Evolutionary conservation across 495 filamentous ascomycete genomes (phyloP).

Genomic region (Aspergillus nidulans): DNA sequence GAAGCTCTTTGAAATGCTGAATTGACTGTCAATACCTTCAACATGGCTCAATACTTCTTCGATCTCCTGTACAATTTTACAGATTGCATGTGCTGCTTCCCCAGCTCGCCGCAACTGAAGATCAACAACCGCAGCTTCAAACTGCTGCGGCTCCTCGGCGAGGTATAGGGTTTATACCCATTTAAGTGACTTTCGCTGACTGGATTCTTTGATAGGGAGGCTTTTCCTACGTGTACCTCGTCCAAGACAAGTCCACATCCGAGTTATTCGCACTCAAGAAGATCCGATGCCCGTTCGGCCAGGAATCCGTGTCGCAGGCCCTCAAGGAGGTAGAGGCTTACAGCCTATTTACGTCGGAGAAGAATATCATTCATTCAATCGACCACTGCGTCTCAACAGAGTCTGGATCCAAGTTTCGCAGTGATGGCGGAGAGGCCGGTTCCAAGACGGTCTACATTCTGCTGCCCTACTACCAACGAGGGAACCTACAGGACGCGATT

Average conservation of each 20-base stretch:
- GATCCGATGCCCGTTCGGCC: conserved; percentile 94
- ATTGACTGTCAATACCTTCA: conserved; percentile 3
- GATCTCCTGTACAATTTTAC: conserved; percentile 87
- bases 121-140: conserved; percentile 96
- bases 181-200: neutral
- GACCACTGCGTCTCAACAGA: conserved; percentile 73
- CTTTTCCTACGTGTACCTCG: conserved; percentile 98
- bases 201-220: conserved; percentile 59
- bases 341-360: conserved; percentile 74
- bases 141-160: conserved; percentile 85
- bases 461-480: conserved; percentile 88
- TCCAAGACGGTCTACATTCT: conserved; percentile 95
- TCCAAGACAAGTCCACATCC: conserved; percentile 77
- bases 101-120: conserved; percentile 84
- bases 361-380: conserved; percentile 84
- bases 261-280: conserved; percentile 94
- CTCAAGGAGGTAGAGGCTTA: conserved; percentile 98
- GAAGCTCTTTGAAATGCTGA: neutral
- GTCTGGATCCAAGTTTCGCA: conserved; percentile 54
- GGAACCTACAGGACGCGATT: conserved; percentile 95
- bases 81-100: conserved; percentile 93
- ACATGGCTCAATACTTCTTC: conserved; percentile 80
- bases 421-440: conserved; percentile 51
- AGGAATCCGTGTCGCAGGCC: conserved; percentile 89
- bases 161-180: conserved; percentile 46